Evolutionary conservation across 1,284 basidiomycete species (phyloP).

Genomic region (Leccinum fuscescens): DNA sequence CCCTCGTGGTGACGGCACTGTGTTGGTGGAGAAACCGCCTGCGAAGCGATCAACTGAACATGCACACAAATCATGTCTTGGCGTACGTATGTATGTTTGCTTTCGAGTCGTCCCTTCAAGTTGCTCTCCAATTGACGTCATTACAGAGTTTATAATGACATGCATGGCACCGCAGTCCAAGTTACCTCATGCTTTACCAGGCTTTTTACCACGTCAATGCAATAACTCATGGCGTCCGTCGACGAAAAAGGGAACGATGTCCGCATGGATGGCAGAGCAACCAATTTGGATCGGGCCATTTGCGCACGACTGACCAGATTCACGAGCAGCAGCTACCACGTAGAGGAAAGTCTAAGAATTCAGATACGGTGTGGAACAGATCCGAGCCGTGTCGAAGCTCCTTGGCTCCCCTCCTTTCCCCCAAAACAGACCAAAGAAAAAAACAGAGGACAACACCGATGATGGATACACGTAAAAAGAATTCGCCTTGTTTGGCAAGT

Average conservation of each 20-base stretch:
- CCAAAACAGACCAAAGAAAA: neutral
- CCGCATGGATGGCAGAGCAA: neutral
- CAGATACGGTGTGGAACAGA: slow-evolving; percentile 10
- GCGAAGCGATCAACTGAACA: neutral
- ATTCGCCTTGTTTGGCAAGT: neutral
- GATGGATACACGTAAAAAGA: slow-evolving; percentile 16
- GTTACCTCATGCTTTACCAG: neutral
- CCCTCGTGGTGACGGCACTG: neutral
- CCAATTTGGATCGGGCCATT: neutral
- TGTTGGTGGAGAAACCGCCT: neutral
- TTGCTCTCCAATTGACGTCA: neutral
- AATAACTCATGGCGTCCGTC: neutral
- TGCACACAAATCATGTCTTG: neutral
- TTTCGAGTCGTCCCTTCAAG: neutral
- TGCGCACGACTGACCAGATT: neutral
- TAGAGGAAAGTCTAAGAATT: neutral
- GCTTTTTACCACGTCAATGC: neutral
- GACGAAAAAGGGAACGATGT: neutral
- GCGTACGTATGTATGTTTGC: neutral
- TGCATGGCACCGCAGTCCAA: neutral
- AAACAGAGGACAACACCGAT: neutral
- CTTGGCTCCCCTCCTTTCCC: neutral
- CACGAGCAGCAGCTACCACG: neutral
- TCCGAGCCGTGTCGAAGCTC: slow-evolving; percentile 7
- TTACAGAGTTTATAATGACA: neutral